These are phyloP conservation scores for Eimeria praecox DNA, from an alignment of 169 alveolate genomes.

Conservation along the genomic window DNA sequence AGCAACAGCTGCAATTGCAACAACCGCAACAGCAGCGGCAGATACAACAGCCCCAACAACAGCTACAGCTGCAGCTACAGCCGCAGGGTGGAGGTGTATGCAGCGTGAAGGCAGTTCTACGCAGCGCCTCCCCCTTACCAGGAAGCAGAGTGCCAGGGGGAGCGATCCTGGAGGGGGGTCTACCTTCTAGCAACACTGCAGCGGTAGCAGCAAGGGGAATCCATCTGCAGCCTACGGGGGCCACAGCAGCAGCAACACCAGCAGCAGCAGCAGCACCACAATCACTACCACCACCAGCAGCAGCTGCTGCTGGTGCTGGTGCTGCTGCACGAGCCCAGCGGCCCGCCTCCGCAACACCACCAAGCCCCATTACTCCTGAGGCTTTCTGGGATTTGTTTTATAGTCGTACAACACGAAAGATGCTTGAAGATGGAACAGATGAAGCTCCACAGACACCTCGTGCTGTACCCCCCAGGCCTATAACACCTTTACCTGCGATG, in stretches of 20 bases:
- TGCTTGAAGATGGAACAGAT: neutral
- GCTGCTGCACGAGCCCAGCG: conserved; percentile 41
- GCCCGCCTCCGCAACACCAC: conserved; percentile 55
- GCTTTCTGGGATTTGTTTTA: conserved; percentile 53
- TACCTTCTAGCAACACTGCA: neutral
- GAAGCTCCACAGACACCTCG: neutral
- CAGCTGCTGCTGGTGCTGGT: no score
- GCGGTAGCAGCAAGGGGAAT: neutral
- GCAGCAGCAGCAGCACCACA: conserved; percentile 1
- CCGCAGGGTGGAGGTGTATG: neutral
- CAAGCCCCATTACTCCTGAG: neutral
- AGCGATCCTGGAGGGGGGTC: no score
- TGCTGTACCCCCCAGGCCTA: conserved; percentile 14
- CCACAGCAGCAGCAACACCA: neutral
- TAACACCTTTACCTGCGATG: neutral
- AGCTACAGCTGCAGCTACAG: conserved; percentile 13
- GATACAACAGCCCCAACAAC: neutral
- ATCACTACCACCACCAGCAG: neutral
- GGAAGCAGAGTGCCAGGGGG: conserved; percentile 1
- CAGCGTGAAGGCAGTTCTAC: conserved; percentile 14
- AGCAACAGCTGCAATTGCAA: conserved; percentile 22
- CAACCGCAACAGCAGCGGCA: neutral
- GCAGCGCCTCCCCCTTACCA: conserved; percentile 40
- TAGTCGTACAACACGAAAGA: neutral
- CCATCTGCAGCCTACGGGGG: neutral